Base-by-base conservation (phyloP, 2,329 filamentous ascomycete species). In the Pseudogymnoascus sp. region DNA sequence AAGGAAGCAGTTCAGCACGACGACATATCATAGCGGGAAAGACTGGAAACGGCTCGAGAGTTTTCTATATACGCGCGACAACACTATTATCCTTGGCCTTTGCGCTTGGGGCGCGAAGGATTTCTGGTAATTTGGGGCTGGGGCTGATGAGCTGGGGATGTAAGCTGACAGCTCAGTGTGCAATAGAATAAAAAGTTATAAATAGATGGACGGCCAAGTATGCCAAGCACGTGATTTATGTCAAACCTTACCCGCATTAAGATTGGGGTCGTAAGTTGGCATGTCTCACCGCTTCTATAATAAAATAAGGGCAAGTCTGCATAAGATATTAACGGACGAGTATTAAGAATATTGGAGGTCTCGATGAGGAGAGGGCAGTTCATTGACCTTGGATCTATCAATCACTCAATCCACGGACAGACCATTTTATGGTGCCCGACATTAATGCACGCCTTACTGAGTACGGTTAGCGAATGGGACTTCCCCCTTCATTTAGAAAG, bases 61-160 rank as follows among this genome's bases (percentile, higher is more conserved):
- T 56, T 53, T 53, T 31, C 50, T 56, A 56, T 56, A 56, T 56
- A 56, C 50, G 50, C 50, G n/a, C 50, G 16, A 34, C 50, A 34
- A 56, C 34, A 50, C 23, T 1, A 16, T 53, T 31, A 31, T 16
- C 4, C n/a, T 18, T 34, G 28, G 50, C 50, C 28, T 18, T n/a
- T 18, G n/a, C 50, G 50, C 50, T 56, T 56, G 50, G 50, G 50
- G 31, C 50, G 4, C 28, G 50, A 56, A 56, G 50, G 50, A 56
- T 56, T 56, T 56, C 25, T 18, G 50, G 50, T 56, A 56, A 56
- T 56, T 56, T 34, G 25, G 50, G 50, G 28, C 25, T 56, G 50
- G 50, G 50, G 50, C 25, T 34, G 50, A 56, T 56, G 25, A 53
- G 46, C 25, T 53, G 46, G 25, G 46, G 14, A 28, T 53, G 46